Base-by-base conservation (phyloP, 2,329 filamentous ascomycete species). In the Fusarium sp. region DNA sequence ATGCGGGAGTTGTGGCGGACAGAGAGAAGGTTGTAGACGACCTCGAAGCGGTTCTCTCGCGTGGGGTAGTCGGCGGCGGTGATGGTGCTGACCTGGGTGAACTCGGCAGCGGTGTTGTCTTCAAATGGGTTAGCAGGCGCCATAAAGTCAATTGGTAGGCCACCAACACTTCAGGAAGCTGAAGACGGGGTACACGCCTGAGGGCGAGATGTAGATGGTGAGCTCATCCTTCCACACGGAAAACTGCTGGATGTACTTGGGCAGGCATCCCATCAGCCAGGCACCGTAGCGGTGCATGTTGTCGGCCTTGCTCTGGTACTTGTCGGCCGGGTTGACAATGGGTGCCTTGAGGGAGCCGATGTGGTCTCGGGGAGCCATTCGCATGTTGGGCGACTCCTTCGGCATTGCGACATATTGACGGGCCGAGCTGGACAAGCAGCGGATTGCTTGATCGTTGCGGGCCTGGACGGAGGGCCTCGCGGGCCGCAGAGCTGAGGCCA, bases 151-250 rank as follows among this genome's bases (percentile, higher is more conserved):
- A 60, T 66, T 55, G 48, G 36, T 13, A 23, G 50, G 28, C 13
- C 55, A 76, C 79, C 62, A 78, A 90, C 89, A 89, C 85, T 98
- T 98, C 77, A 99, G 88, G 86, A 99, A 99, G 66, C 89, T 90
- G 82, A 99, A 95, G 76, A 97, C 92, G 40, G 96, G 96, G 74
- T 98, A 89, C 75, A 98, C 90, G 73, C 94, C 96, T 39, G 92
- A 85, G 2, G 96, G 96, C 50, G 94, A 87, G 78, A 98, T 96
- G 83, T 97, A 95, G 81, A 98, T 94, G 75, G 92, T 94, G 79
- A 99, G 90, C 84, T 99, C 96, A 80, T 99, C 96, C 86, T 99
- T 99, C 96, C 96, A 99, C 60, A 99, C 95, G 12, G 95, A 97
- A 86, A 98, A 98, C 85, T 99, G 96, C 86, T 99, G 97, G 76